Base-by-base conservation (phyloP, 2,329 filamentous ascomycete genomes). In the Fusarium ambrosium region DNA sequence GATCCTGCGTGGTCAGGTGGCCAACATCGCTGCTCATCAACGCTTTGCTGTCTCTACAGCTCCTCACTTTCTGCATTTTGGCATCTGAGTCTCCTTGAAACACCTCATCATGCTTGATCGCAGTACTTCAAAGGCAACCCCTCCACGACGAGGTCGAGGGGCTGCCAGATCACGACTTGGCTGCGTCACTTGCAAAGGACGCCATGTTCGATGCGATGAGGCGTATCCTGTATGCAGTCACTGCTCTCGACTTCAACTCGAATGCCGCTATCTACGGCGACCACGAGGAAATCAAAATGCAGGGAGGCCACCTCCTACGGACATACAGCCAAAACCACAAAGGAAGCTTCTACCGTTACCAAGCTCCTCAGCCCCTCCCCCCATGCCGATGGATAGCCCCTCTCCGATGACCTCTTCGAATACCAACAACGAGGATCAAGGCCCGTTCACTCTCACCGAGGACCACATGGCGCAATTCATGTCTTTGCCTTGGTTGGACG, bases 181-280 rank as follows among this genome's bases (percentile, higher is more conserved):
- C 8, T 69, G 66, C 20, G 20, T 41, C 10, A 65, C 39, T n/a
- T 69, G 66, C 55, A 69, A 69, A 64, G 51, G 48, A 36, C 51
- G 66, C n/a, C 66, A 69, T 45, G 51, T 69, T 13, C 32, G 66
- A 16, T 69, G 66, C n/a, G 66, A 69, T 53, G 66, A 69, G 66
- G 32, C 39, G 10, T 58, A 37, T 65, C 66, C 66, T 16, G 36
- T 55, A 4, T 69, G 66, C 41, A 45, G 66, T 10, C 62, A 64
- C 53, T 69, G 66, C 34, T 51, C 62, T 53, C 62, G 66, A 48
- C 51, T 65, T n/a, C 62, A 55, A 8, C 39, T 65, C 7, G 29
- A 53, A 18, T 69, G 66, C 41, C 41, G 29, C 6, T 69, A 69
- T 20, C 53, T 69, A 13, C 39, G 45, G 7, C 66, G 55, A 16